Base-by-base conservation (phyloP, 2,329 filamentous ascomycete genomes). In the Penicillium sp. region DNA sequence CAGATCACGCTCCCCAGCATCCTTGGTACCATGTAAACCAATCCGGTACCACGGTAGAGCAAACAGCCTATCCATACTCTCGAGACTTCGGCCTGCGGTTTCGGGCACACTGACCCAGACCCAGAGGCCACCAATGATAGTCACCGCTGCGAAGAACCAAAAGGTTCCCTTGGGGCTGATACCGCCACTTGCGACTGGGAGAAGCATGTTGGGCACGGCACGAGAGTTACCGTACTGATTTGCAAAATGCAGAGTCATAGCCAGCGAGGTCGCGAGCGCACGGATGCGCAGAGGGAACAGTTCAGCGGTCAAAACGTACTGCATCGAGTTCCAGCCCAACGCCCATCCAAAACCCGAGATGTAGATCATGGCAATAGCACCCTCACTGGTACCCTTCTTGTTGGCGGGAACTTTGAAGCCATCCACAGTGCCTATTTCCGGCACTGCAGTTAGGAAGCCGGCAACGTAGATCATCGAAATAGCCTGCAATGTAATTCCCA, bases 181-280 rank as follows among this genome's bases (percentile, higher is more conserved):
- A 23, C 69, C 67, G 7, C 67, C 68, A 4, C 60, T 36, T 0
- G 49, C 39, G 11, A 51, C 49, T 1, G 54, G 46, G 1, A 89
- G 73, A 36, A 90, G 78, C 85, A 89, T 87, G 54, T 81, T 79
- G 1, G 86, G 86, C 0, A 89, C 82, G 0, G 86, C 85, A 28
- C 86, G 82, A 1, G 81, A 77, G 70, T 87, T 89, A 22, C 85
- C 86, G 62, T 87, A 89, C 67, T 89, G 85, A 66, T 87, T 87
- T 49, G 78, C 82, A 61, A 89, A 89, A 67, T 90, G 86, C 49
- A 89, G 77, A 0, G 81, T 86, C 86, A 89, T 89, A 38, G 84
- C 81, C 61, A 86, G 75, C 0, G 81, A 85, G 0, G 84, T 85
- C 16, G 82, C 80, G 8, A 89, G 69, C 3, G 85, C 85, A 45